These are phyloP conservation scores for Piper betle DNA, from an alignment of 164 flowering plant species.

Conservation along the genomic window DNA sequence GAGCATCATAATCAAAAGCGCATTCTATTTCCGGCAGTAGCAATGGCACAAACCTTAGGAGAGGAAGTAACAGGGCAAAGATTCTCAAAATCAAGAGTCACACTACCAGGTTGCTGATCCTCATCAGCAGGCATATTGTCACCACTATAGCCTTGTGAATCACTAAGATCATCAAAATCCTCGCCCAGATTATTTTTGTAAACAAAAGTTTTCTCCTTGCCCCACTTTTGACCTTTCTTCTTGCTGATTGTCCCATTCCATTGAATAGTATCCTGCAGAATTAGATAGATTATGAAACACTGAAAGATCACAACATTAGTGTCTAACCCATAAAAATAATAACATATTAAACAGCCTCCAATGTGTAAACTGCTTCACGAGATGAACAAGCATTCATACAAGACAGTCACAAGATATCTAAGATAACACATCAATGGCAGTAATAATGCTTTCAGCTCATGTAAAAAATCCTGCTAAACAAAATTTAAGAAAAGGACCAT, in stretches of 20 bases:
- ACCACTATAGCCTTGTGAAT: slow-evolving; percentile 2
- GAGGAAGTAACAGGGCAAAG: neutral
- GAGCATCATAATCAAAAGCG: neutral
- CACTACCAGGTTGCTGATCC: slow-evolving; percentile 7
- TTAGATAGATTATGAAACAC: neutral
- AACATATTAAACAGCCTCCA: no score
- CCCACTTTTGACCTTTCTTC: slow-evolving; percentile 95
- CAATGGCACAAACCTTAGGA: neutral
- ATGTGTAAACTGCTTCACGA: neutral
- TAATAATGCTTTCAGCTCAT: neutral
- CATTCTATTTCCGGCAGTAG: neutral
- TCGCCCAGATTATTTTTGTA: slow-evolving; percentile 15
- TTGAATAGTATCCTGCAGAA: slow-evolving; percentile 37
- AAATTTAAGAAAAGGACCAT: neutral
- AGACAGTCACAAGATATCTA: neutral
- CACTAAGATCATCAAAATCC: slow-evolving; percentile 7
- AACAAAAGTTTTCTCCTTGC: slow-evolving; percentile 41
- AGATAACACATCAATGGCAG: neutral
- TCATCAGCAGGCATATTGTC: slow-evolving; percentile 12
- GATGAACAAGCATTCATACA: neutral
- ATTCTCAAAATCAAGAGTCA: neutral
- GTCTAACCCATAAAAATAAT: neutral
- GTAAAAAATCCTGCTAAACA: neutral
- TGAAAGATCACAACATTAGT: no score
- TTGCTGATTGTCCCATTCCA: slow-evolving; percentile 85